phyloP scores from a whole-genome alignment of 768 basidiomycete species.

The Hygrocybe coccinea region DNA sequence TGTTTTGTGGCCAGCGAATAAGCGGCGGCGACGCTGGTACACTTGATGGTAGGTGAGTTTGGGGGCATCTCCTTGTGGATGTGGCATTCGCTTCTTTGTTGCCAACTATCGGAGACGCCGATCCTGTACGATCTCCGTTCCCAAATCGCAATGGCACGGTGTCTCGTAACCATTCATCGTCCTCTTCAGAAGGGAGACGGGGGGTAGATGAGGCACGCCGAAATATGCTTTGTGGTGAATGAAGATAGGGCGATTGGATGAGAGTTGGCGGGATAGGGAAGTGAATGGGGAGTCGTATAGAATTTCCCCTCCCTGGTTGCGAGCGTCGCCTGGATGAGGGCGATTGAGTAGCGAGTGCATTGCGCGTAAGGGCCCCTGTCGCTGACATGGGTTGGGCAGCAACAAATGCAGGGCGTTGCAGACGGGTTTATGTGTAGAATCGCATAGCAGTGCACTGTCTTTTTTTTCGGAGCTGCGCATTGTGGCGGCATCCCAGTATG shows the following conservation, averaged over 20 bases:
- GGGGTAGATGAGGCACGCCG: conserved; percentile 31
- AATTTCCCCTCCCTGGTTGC: too few species aligned
- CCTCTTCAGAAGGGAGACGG: conserved; percentile 42
- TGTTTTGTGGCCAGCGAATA: conserved; percentile 14
- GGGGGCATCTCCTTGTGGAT: conserved; percentile 4
- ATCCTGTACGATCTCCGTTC: background rate
- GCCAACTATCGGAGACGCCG: background rate
- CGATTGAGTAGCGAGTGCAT: background rate
- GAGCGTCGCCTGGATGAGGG: too few species aligned
- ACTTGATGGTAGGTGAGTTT: too few species aligned
- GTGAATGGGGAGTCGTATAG: conserved; percentile 12
- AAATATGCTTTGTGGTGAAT: conserved; percentile 47
- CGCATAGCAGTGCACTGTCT: background rate
- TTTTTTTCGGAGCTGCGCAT: too few species aligned
- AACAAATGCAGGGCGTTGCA: too few species aligned
- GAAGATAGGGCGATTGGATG: conserved; percentile 50
- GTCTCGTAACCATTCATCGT: conserved; percentile 61
- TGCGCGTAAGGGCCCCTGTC: background rate
- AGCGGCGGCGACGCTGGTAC: conserved; percentile 23
- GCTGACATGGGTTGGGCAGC: background rate
- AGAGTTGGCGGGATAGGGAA: conserved; percentile 59
- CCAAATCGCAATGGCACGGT: conserved; percentile 43
- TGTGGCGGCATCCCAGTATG: background rate
- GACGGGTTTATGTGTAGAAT: too few species aligned
- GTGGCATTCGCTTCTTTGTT: background rate